These are phyloP conservation scores for Mycena olivaceomarginata DNA, from an alignment of 768 basidiomycete species.

Conservation along the genomic window DNA sequence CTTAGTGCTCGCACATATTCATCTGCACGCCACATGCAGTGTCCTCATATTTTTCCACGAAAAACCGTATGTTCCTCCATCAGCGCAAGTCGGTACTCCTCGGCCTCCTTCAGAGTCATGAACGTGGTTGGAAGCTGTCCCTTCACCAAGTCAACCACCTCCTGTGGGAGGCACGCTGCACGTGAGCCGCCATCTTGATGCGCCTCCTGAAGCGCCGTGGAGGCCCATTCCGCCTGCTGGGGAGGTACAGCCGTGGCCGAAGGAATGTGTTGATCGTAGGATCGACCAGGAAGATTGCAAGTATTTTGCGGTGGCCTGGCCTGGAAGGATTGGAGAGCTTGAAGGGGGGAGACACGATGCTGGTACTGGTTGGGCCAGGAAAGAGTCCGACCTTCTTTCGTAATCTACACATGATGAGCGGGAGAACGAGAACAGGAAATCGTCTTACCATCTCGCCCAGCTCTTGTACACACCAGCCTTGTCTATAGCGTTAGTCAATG, in stretches of 20 bases:
- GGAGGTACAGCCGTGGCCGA: constrained; percentile 53
- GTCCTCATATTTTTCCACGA: not conserved
- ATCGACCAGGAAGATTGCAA: constrained; percentile 61
- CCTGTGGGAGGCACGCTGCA: not conserved
- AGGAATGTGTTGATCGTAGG: constrained; percentile 52
- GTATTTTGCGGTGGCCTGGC: constrained; percentile 61
- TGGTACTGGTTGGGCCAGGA: no score
- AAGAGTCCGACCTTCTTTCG: no score
- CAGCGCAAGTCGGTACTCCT: not conserved
- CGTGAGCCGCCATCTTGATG: not conserved
- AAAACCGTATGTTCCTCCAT: not conserved
- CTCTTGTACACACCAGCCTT: no score
- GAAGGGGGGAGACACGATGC: no score
- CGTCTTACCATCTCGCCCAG: no score
- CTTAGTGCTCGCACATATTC: not conserved
- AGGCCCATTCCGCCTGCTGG: constrained; percentile 55
- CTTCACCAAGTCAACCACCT: not conserved
- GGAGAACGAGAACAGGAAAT: no score
- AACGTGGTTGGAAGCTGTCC: not conserved
- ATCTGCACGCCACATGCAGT: not conserved
- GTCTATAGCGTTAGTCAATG: no score
- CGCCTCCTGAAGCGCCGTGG: constrained; percentile 40
- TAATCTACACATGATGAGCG: no score
- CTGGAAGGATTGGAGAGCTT: constrained; percentile 54
- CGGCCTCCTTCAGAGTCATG: not conserved